Base-by-base conservation (phyloP, 352 stramenopile genomes). In the Phytophthora lateralis region DNA sequence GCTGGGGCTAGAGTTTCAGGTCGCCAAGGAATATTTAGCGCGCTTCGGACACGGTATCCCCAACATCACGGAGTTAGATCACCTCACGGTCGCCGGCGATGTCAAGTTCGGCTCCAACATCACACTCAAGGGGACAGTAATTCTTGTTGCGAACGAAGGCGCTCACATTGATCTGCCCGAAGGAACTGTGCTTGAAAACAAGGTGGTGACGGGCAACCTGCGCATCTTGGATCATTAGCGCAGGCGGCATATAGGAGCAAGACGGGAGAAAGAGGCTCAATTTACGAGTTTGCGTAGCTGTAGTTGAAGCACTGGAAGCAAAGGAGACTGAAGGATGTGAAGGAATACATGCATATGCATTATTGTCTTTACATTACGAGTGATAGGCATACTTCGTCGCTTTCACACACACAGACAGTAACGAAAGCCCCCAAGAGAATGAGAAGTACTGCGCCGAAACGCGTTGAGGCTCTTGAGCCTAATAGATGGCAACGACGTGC, bases 111-210 rank as follows among this genome's bases (percentile, higher is more conserved):
- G 93, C 27, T 92, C 87, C 21, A 90, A 97, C 54, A 96, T 98
- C 32, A 92, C 85, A 43, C 77, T 98, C 11, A 97, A 96, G 88
- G 93, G 93, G 39, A 98, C 93, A 10, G 93, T 98, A 27, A 98
- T 98, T 78, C 82, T 98, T 46, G 93, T 98, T 41, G 93, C 93
- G 12, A 97, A 98, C 53, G 93, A 98, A 76, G 93, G 93, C 26
- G 88, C 85, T 45, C 91, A 96, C 44, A 98, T 98, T 55, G 95
- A 97, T 55, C 77, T 98, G 42, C 93, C 93, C 0, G 92, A 97
- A 39, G 91, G 91, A 38, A 97, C 93, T 7, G 88, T 98, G 54
- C 74, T 98, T 39, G 83, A 97, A 78, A 91, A 98, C 70, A 97
- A 98, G 74, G 93, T 98, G 38, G 91, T 98, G 54, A 98, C 93